phyloP scores from a whole-genome alignment of 129 eudicot genomes.

The carrot (Daucus carota) region DNA sequence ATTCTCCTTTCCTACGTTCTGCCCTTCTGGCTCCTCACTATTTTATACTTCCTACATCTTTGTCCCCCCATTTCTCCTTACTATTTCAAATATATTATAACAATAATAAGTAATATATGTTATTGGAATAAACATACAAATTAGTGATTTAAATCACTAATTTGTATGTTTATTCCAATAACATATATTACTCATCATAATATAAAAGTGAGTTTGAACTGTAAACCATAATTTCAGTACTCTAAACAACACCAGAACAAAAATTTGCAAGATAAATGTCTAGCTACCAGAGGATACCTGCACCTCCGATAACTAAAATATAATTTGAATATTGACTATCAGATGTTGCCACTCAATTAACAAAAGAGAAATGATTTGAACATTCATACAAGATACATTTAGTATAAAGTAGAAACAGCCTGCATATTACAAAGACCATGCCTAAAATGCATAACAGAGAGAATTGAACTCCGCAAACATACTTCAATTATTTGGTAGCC shows the following conservation, averaged over 20 bases:
- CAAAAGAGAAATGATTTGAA: neutral
- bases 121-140: no score
- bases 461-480: neutral
- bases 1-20: no score
- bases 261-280: neutral
- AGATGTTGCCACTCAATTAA: neutral
- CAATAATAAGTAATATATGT: no score
- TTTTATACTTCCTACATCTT: no score
- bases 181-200: no score
- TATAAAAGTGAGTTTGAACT: neutral
- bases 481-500: slow-evolving; percentile 53
- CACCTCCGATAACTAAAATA: no score
- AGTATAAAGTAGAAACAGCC: slow-evolving; percentile 9
- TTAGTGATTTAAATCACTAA: no score
- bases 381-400: neutral
- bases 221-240: neutral
- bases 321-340: neutral
- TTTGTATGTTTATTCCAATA: no score
- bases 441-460: neutral
- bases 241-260: no score
- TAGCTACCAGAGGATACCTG: neutral
- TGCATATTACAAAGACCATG: neutral
- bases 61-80: no score
- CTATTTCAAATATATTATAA: no score
- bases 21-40: no score